Percentiles rank a stretch among this genome's conserved stretches.
Conservation (phyloP, 768 basidiomycete species). For the Lyophyllum shimeji region DNA sequence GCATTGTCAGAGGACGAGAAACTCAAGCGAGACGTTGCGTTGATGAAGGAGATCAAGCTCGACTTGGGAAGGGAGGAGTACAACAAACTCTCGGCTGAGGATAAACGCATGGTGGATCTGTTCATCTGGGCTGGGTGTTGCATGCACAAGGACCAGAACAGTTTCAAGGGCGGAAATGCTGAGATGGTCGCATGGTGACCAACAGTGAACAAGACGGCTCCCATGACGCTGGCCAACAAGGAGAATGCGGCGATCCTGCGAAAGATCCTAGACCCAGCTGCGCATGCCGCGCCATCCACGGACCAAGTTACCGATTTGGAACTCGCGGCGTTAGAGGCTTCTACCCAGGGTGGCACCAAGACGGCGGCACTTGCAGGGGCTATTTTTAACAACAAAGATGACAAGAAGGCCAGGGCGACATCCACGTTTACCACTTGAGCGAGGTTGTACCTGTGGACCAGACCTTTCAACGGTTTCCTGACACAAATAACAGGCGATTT, state of each 20-base stretch:
- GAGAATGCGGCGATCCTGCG: constrained; percentile 21
- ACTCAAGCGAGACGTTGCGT: constrained; percentile 11
- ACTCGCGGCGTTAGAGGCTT: constrained; percentile 4
- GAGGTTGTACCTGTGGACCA: constrained; percentile 9
- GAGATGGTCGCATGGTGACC: constrained; percentile 29
- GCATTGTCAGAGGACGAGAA: constrained; percentile 21
- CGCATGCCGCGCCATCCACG: background rate
- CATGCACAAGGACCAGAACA: constrained; percentile 39
- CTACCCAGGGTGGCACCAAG: constrained; percentile 23
- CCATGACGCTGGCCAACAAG: constrained; percentile 28
- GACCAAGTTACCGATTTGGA: constrained; percentile 2
- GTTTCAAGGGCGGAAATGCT: constrained; percentile 27
- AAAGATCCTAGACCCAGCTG: background rate
- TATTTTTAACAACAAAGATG: constrained; percentile 33
- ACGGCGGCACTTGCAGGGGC: constrained; percentile 25
- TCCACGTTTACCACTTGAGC: constrained; percentile 19
- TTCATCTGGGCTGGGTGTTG: constrained; percentile 38
- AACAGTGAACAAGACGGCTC: constrained; percentile 14
- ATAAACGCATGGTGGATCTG: constrained; percentile 18
- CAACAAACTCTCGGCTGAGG: constrained; percentile 16
- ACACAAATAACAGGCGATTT: constrained; percentile 22
- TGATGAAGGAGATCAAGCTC: constrained; percentile 15
- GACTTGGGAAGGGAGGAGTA: constrained; percentile 23
- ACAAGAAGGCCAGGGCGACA: constrained; percentile 34
- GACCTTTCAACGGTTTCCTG: constrained; percentile 25